A percentile compares a stretch with the other conserved stretches of the same genome.
phyloP scores from a whole-genome alignment of 805 yeast species.

The Ogataea philodendri region DNA sequence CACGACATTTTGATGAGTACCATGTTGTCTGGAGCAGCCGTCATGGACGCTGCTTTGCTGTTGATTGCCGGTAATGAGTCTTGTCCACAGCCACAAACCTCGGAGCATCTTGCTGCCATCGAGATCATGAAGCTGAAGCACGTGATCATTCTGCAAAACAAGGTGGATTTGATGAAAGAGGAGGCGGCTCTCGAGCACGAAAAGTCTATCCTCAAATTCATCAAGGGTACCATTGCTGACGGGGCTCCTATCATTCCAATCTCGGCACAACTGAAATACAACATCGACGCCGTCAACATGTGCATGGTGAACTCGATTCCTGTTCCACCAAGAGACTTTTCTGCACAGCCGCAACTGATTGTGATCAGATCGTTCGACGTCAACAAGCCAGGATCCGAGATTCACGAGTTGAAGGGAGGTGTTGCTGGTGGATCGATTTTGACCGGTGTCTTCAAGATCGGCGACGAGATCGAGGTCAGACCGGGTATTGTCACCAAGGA shows the following conservation, averaged over 20 bases:
- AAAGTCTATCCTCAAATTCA: conserved; percentile 85
- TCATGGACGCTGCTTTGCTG: conserved; percentile 98
- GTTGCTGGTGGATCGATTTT: conserved; percentile 99
- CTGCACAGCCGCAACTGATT: conserved; percentile 90
- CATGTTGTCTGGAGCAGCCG: conserved; percentile 99
- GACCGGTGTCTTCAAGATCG: conserved; percentile 94
- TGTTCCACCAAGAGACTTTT: conserved; percentile 92
- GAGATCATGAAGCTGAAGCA: conserved; percentile 98
- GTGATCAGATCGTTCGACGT: conserved; percentile 98
- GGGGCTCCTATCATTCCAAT: conserved; percentile 99
- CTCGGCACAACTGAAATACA: conserved; percentile 97
- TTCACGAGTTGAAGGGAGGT: conserved; percentile 97
- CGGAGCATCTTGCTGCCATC: conserved; percentile 98
- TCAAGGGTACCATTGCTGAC: conserved; percentile 97
- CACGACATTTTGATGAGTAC: conserved; percentile 99
- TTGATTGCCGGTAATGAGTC: conserved; percentile 98
- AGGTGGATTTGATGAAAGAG: conserved; percentile 98
- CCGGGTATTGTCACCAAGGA: conserved; percentile 99
- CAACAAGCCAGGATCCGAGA: conserved; percentile 97
- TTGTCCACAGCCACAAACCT: conserved; percentile 99
- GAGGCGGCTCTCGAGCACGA: conserved; percentile 95
- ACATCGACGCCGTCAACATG: conserved; percentile 97
- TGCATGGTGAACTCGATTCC: conserved; percentile 94
- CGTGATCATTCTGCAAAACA: conserved; percentile 93
- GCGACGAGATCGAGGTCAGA: conserved; percentile 97